Conservation (phyloP, 2,329 filamentous ascomycete species). For the Fusarium austroafricanum region DNA sequence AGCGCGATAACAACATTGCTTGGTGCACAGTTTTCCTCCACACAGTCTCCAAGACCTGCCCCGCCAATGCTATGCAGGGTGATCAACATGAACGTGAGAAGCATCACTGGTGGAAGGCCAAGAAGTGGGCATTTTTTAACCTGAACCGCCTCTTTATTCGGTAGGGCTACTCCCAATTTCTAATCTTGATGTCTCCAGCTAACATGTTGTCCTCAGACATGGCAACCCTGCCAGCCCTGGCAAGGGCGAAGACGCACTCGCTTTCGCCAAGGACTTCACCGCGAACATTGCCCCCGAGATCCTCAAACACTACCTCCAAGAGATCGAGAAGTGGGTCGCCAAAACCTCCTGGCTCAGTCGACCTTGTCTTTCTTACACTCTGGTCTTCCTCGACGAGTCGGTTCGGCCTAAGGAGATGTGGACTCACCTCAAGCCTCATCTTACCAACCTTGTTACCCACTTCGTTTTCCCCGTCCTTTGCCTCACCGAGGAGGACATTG, state of each 20-base stretch:
- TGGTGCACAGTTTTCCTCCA: constrained; percentile 97
- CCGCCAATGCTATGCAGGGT: constrained; percentile 84
- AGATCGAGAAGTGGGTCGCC: constrained; percentile 97
- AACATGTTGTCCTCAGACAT: constrained; percentile 68
- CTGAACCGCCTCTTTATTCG: constrained; percentile 94
- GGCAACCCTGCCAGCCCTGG: constrained; percentile 84
- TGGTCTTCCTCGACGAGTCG: constrained; percentile 96
- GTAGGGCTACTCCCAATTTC: constrained; percentile 58
- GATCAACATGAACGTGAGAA: constrained; percentile 86
- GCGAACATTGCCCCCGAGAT: constrained; percentile 94
- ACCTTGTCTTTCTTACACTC: constrained; percentile 90
- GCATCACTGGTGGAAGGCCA: constrained; percentile 99
- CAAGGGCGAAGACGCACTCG: constrained; percentile 79
- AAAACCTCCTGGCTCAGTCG: constrained; percentile 96
- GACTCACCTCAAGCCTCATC: constrained; percentile 91
- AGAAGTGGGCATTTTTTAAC: constrained; percentile 99
- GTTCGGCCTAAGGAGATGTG: constrained; percentile 98
- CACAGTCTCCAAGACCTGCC: constrained; percentile 86
- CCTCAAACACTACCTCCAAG: constrained; percentile 90
- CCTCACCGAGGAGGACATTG: constrained; percentile 89
- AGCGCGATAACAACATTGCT: constrained; percentile 85
- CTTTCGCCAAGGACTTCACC: constrained; percentile 91
- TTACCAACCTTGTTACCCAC: constrained; percentile 92
- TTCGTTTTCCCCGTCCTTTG: constrained; percentile 96
- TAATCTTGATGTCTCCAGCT: neutral